Evolutionary conservation across 1,139 yeast species (phyloP).

Genomic region (Geotrichum cucujoidarum): DNA sequence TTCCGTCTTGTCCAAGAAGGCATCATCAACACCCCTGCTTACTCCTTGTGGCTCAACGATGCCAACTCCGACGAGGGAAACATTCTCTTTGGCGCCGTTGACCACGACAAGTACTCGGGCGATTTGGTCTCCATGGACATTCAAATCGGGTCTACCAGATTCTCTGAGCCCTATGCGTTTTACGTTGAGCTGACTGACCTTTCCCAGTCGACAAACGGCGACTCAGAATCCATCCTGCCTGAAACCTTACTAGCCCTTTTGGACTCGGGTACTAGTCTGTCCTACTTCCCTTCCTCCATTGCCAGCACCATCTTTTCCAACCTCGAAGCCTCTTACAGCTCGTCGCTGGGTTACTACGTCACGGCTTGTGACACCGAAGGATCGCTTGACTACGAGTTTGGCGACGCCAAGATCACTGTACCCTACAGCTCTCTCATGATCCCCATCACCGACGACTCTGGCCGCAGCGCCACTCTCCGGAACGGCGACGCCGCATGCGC

Average conservation of each 20-base stretch:
- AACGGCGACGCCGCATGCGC: conserved; percentile 17
- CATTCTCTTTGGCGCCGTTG: conserved; percentile 53
- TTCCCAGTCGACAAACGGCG: background rate
- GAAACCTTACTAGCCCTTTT: conserved; percentile 10
- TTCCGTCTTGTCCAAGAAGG: conserved; percentile 43
- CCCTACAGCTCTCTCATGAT: conserved; percentile 24
- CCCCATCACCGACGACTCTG: background rate
- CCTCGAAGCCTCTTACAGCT: conserved; percentile 7
- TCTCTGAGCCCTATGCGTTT: conserved; percentile 2
- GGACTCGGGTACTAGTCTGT: conserved; percentile 15
- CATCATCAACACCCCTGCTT: conserved; percentile 41
- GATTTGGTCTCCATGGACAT: conserved; percentile 29
- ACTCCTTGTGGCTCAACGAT: conserved; percentile 46
- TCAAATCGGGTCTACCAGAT: background rate
- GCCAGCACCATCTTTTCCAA: conserved; percentile 6
- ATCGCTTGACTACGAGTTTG: conserved; percentile 38
- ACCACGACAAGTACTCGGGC: conserved; percentile 46
- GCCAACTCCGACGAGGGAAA: conserved; percentile 40
- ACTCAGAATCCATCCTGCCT: conserved; percentile 1
- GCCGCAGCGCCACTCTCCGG: background rate
- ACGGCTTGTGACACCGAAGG: conserved; percentile 8
- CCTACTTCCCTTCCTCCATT: conserved; percentile 13
- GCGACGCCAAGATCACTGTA: conserved; percentile 41
- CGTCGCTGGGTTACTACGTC: conserved; percentile 4
- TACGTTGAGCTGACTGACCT: conserved; percentile 3